A percentile compares a stretch with the other conserved stretches of the same genome.
phyloP scores from a whole-genome alignment of 371 early-diverging fungal species.

The Apophysomyces trapeziformis region DNA sequence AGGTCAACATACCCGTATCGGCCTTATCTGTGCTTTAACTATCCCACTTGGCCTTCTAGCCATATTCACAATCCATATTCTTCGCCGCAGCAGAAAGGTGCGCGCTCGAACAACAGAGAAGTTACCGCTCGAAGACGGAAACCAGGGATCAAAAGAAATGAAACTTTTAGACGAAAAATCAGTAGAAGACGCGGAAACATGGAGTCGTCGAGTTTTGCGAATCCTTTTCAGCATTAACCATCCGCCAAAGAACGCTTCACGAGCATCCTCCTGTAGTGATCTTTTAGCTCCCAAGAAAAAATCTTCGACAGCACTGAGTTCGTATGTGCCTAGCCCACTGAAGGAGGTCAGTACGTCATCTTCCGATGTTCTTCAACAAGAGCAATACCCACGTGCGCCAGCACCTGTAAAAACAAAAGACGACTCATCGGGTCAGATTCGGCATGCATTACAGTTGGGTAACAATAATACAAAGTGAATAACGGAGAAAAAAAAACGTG shows the following conservation, averaged over 20 bases:
- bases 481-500: not conserved
- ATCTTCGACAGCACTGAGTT: not conserved
- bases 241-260: conserved; percentile 1
- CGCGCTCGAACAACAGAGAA: not conserved
- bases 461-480: not conserved
- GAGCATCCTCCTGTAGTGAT: conserved; percentile 2
- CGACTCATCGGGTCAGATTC: not conserved
- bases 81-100: not conserved
- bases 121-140: not conserved
- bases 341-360: not conserved
- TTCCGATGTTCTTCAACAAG: not conserved
- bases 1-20: not conserved
- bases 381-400: not conserved
- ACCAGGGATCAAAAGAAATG: not conserved
- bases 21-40: not conserved
- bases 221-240: not conserved
- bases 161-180: conserved; percentile 5
- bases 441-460: not conserved
- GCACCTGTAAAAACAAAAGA: not conserved
- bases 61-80: not conserved
- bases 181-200: conserved; percentile 6
- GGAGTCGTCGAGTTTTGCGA: conserved; percentile 4
- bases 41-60: conserved; percentile 1
- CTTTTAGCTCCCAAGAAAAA: not conserved
- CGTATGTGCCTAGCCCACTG: not conserved